Evolutionary conservation across 164 flowering plant genomes (phyloP).

Genomic region (Annona cherimola): DNA sequence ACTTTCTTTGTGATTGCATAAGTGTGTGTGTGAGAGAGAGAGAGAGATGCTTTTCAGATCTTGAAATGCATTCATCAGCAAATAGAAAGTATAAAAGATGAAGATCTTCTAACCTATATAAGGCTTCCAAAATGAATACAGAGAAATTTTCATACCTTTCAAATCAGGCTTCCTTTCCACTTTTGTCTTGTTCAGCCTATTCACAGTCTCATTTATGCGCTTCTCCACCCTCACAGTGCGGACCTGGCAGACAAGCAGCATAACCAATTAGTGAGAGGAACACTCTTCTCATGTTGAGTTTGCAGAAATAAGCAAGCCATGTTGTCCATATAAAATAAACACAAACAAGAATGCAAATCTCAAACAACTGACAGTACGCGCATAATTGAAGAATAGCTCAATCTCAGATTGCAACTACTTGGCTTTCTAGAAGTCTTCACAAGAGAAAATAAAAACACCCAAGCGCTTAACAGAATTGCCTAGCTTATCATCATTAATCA

Average conservation of each 20-base stretch:
- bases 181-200: constrained; percentile 86
- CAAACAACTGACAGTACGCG: background rate
- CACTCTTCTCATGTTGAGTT: background rate
- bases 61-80: background rate
- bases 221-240: constrained; percentile 93
- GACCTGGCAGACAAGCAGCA: constrained; percentile 40
- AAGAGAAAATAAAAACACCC: background rate
- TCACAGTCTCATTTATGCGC: constrained; percentile 88
- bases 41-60: background rate
- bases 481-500: too few species aligned
- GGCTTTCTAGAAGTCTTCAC: background rate
- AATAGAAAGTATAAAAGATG: background rate
- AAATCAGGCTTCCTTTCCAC: constrained; percentile 86
- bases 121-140: background rate
- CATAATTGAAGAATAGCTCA: background rate
- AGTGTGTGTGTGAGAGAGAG: too few species aligned
- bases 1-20: background rate
- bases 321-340: too few species aligned
- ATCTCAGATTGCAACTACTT: background rate
- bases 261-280: background rate
- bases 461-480: background rate
- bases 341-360: background rate
- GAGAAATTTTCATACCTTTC: constrained; percentile 48
- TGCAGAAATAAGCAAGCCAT: background rate
- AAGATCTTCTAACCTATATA: background rate